phyloP scores from a whole-genome alignment of 108 stramenopile genomes.

The Licmophora abbreviata region DNA sequence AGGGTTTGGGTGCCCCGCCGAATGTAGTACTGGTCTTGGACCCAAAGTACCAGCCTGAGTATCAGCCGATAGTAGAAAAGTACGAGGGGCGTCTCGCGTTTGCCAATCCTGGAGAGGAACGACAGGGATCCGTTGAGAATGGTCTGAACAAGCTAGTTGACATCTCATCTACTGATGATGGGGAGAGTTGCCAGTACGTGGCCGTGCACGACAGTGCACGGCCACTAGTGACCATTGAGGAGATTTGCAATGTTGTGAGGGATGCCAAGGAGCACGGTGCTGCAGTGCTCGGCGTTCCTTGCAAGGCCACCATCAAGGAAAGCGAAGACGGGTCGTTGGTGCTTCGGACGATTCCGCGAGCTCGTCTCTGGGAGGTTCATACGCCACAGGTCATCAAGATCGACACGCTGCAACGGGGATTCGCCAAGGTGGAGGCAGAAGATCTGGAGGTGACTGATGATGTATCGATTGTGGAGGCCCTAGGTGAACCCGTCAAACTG shows the following conservation, averaged over 20 bases:
- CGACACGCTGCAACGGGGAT: conserved; percentile 68
- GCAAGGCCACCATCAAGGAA: conserved; percentile 95
- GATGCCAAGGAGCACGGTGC: conserved; percentile 79
- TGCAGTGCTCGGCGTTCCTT: conserved; percentile 91
- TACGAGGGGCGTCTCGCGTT: conserved; percentile 60
- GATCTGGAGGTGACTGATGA: conserved; percentile 90
- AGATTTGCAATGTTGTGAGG: conserved; percentile 57
- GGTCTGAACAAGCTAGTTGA: conserved; percentile 64
- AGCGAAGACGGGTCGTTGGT: conserved; percentile 76
- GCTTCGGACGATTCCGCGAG: conserved; percentile 69
- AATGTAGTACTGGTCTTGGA: conserved; percentile 85
- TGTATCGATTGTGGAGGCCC: conserved; percentile 89
- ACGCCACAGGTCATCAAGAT: conserved; percentile 86
- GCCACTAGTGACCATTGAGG: conserved; percentile 83
- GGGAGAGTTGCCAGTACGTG: conserved; percentile 41
- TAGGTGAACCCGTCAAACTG: conserved; percentile 87
- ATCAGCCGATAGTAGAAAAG: conserved; percentile 53
- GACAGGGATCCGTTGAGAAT: conserved; percentile 91
- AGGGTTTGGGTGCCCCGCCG: conserved; percentile 23
- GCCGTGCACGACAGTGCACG: conserved; percentile 92
- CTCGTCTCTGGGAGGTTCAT: conserved; percentile 90
- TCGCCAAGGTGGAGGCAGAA: conserved; percentile 71
- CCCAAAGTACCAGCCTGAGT: conserved; percentile 80
- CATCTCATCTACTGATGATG: conserved; percentile 17
- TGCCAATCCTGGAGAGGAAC: conserved; percentile 88